Evolutionary conservation across 495 filamentous ascomycete species (phyloP).

Genomic region (Penicillium arizonense): DNA sequence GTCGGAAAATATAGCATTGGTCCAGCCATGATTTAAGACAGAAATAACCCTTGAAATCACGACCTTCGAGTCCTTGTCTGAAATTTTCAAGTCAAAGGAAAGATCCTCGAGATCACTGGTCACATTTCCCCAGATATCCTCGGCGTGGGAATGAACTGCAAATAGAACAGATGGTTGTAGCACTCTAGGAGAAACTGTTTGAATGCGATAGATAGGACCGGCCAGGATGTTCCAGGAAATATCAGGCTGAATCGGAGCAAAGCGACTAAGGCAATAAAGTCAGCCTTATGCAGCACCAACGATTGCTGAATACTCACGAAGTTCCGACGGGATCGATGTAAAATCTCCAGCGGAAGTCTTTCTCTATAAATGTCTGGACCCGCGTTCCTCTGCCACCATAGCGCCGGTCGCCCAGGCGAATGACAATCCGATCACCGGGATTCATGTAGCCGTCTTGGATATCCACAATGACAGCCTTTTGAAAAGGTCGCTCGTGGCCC

Average conservation of each 20-base stretch:
- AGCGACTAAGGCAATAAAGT: slow-evolving; percentile 1
- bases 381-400: slow-evolving; percentile 13
- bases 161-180: slow-evolving; percentile 2
- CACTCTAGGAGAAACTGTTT: slow-evolving; percentile 7
- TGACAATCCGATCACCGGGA: slow-evolving; percentile 16
- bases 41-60: too few species aligned
- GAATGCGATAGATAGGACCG: slow-evolving; percentile 2
- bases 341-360: slow-evolving; percentile 18
- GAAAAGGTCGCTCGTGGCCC: slow-evolving; percentile 22
- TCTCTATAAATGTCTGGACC: slow-evolving; percentile 19
- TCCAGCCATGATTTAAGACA: not conserved
- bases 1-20: slow-evolving; percentile 10
- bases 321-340: slow-evolving; percentile 26
- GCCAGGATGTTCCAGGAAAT: slow-evolving; percentile 11
- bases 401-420: slow-evolving; percentile 16
- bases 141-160: slow-evolving; percentile 14
- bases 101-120: slow-evolving; percentile 1
- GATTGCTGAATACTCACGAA: slow-evolving; percentile 11
- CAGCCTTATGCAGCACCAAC: too few species aligned
- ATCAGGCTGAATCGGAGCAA: slow-evolving; percentile 19
- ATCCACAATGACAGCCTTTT: slow-evolving; percentile 22
- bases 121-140: slow-evolving; percentile 21
- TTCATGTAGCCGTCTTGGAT: slow-evolving; percentile 22
- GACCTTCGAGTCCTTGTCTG: too few species aligned
- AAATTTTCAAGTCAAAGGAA: too few species aligned